Percentiles rank a stretch among this genome's conserved stretches.
Conservation (phyloP, 169 alveolate genomes). For the Plasmodium ovale region DNA sequence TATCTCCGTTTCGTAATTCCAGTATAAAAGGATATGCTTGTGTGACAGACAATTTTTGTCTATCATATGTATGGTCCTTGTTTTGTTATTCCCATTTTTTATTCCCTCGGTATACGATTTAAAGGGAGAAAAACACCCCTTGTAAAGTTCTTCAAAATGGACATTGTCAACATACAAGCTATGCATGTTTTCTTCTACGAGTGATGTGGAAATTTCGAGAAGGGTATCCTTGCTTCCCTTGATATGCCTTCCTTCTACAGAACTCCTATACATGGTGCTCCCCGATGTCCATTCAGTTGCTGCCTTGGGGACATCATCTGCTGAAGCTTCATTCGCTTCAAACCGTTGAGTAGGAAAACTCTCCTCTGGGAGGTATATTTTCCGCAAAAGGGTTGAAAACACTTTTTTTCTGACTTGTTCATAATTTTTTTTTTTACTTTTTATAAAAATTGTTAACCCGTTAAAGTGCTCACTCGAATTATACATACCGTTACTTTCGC, state of each 20-base stretch:
- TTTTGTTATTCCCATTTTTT: neutral
- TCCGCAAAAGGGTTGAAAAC: neutral
- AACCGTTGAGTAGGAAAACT: neutral
- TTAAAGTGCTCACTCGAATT: slow-evolving; percentile 45
- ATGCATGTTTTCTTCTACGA: neutral
- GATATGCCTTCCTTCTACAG: neutral
- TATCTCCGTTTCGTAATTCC: slow-evolving; percentile 8
- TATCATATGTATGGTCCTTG: neutral
- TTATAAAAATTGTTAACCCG: slow-evolving; percentile 30
- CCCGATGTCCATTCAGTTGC: neutral
- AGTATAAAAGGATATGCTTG: slow-evolving; percentile 23
- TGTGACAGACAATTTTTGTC: slow-evolving; percentile 35
- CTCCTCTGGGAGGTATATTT: neutral
- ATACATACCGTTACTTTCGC: slow-evolving; percentile 14
- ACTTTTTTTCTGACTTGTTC: neutral
- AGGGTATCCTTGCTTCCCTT: neutral
- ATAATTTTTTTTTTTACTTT: slow-evolving; percentile 5
- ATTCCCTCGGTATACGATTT: neutral
- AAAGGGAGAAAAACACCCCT: neutral
- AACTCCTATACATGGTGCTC: neutral
- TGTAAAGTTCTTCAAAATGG: neutral
- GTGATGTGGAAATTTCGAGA: neutral
- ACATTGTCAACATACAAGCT: neutral
- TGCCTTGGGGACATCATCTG: neutral
- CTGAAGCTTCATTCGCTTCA: neutral